These are phyloP conservation scores for Pythium scleroteichum DNA, from an alignment of 352 stramenopile genomes.

Conservation along the genomic window DNA sequence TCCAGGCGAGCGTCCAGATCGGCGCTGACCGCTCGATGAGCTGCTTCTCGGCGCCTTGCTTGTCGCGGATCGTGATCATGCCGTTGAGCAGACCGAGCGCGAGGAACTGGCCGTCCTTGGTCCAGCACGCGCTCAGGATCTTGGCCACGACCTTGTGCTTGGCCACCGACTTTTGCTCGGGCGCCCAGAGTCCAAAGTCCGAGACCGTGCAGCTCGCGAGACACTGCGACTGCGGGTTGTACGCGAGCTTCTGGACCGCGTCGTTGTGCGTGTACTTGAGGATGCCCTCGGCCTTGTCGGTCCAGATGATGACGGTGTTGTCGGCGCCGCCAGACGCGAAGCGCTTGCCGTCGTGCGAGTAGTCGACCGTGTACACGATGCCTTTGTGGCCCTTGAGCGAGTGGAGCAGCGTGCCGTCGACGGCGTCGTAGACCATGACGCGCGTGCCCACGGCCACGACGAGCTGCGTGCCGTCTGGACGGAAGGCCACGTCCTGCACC, in stretches of 20 bases:
- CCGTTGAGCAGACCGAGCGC: constrained; percentile 93
- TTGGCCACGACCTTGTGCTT: constrained; percentile 95
- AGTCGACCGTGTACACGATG: constrained; percentile 93
- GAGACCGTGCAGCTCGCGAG: constrained; percentile 92
- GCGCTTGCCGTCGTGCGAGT: constrained; percentile 87
- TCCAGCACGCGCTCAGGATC: constrained; percentile 92
- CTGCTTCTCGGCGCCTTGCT: constrained; percentile 89
- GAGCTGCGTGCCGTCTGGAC: constrained; percentile 86
- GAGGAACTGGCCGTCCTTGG: constrained; percentile 89
- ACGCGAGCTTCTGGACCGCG: constrained; percentile 90
- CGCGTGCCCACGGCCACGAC: constrained; percentile 90
- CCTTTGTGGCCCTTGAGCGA: constrained; percentile 92
- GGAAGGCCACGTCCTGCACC: constrained; percentile 90
- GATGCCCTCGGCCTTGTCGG: constrained; percentile 91
- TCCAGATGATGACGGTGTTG: constrained; percentile 98
- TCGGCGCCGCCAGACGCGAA: constrained; percentile 93
- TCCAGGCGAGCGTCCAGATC: constrained; percentile 89
- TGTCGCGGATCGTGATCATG: constrained; percentile 90
- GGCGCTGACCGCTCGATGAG: constrained; percentile 86
- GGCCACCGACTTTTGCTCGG: constrained; percentile 92
- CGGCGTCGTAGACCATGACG: constrained; percentile 92
- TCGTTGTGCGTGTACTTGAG: constrained; percentile 97
- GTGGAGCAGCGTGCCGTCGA: constrained; percentile 88
- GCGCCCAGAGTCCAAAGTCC: constrained; percentile 94
- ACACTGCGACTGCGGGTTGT: constrained; percentile 92